phyloP scores from a whole-genome alignment of 2,329 filamentous ascomycete genomes.

The Gnomoniopsis sp. region DNA sequence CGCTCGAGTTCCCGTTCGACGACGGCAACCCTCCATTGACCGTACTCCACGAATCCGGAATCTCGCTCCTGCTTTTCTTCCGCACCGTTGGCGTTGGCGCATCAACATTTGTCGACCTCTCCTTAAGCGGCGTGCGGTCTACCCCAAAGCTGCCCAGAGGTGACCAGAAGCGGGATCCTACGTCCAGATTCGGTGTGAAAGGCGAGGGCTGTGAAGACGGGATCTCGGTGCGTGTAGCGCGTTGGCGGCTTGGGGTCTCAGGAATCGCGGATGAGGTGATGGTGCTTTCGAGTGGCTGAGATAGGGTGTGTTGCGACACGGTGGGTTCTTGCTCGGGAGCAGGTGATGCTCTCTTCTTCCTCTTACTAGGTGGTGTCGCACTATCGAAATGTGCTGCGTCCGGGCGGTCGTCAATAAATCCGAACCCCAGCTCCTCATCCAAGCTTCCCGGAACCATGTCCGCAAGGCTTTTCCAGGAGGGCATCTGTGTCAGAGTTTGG shows the following conservation, averaged over 20 bases:
- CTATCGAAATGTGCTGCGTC: background rate
- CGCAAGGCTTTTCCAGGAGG: conserved; percentile 20
- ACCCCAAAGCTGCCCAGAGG: conserved; percentile 8
- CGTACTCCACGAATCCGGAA: conserved; percentile 44
- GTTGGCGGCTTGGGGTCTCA: conserved; percentile 32
- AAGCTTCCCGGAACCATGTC: conserved; percentile 21
- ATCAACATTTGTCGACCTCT: conserved; percentile 30
- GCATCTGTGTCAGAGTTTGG: conserved; percentile 32
- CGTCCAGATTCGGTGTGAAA: conserved; percentile 35
- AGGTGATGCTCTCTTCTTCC: conserved; percentile 4
- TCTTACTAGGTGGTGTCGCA: background rate
- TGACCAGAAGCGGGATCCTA: conserved; percentile 33
- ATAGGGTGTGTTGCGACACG: background rate
- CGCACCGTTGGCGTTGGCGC: conserved; percentile 20
- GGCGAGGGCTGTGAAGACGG: conserved; percentile 44
- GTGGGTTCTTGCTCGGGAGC: background rate
- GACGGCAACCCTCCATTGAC: conserved; percentile 24
- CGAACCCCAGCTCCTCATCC: conserved; percentile 22
- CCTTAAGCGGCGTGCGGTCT: conserved; percentile 36
- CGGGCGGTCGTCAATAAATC: background rate
- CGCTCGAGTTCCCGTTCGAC: background rate
- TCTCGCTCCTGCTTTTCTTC: conserved; percentile 31
- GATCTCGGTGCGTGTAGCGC: conserved; percentile 30
- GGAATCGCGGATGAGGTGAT: conserved; percentile 32
- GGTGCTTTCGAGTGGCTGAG: conserved; percentile 1